A percentile compares a stretch with the other conserved stretches of the same genome.
Evolutionary conservation across 192 early-diverging fungal genomes (phyloP).

Genomic region (Physocladia obscura): DNA sequence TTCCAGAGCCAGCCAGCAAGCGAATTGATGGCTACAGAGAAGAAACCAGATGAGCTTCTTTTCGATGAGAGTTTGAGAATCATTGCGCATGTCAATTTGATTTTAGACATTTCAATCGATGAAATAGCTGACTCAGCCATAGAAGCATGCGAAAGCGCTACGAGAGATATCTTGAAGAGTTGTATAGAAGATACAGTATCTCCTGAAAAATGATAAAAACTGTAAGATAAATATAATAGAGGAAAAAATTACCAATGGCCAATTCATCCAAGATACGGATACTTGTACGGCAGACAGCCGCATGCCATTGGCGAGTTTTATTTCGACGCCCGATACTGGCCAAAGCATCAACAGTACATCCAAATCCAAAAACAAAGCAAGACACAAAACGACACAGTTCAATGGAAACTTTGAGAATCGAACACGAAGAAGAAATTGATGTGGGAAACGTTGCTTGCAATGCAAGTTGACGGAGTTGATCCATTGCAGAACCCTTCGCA

Average conservation of each 20-base stretch:
- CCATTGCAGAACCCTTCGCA: not conserved
- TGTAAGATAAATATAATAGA: not conserved
- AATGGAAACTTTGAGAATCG: not conserved
- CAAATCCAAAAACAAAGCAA: slow-evolving; percentile 10
- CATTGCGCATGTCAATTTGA: slow-evolving; percentile 16
- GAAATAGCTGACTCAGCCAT: slow-evolving; percentile 1
- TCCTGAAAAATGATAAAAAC: not conserved
- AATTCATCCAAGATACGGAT: not conserved
- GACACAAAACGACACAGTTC: not conserved
- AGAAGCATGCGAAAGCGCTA: slow-evolving; percentile 12
- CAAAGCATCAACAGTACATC: not conserved
- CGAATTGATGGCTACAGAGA: not conserved
- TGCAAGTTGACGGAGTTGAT: not conserved
- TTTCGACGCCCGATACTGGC: not conserved
- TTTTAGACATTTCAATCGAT: not conserved
- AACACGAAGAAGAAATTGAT: not conserved
- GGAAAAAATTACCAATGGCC: slow-evolving; percentile 2
- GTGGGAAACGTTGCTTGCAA: not conserved
- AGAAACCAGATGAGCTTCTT: not conserved
- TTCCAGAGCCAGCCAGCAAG: slow-evolving; percentile 5
- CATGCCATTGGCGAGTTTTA: slow-evolving; percentile 9
- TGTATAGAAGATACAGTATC: not conserved
- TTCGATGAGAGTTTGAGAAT: not conserved
- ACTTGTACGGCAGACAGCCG: not conserved
- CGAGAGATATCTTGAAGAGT: not conserved